Percentiles rank a stretch among this genome's conserved stretches.
phyloP scores from a whole-genome alignment of 139 green algal species.

The Chlamydomonas urium region DNA sequence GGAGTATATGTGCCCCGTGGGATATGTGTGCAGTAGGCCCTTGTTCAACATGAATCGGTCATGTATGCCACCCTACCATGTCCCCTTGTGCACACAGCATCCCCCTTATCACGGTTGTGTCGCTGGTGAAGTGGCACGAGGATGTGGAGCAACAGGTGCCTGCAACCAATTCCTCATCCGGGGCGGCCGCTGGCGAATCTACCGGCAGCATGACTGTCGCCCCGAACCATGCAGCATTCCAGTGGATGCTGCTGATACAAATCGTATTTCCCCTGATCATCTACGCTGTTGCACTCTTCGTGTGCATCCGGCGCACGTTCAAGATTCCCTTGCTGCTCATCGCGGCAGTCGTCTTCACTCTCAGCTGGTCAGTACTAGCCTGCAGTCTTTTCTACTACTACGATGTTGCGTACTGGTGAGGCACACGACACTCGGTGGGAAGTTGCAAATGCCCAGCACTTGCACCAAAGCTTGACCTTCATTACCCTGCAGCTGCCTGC shows the following conservation, averaged over 20 bases:
- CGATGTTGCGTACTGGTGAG: slow-evolving; percentile 6
- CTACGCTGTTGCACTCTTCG: slow-evolving; percentile 10
- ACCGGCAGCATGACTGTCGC: not conserved
- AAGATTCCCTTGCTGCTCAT: not conserved
- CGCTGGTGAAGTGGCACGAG: not conserved
- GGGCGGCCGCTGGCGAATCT: not conserved
- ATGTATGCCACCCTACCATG: not conserved
- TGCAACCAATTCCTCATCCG: not conserved
- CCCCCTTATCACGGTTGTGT: not conserved
- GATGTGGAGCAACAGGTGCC: not conserved
- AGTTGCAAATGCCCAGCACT: no score
- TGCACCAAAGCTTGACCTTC: no score
- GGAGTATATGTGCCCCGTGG: not conserved
- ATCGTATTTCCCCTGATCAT: slow-evolving; percentile 9
- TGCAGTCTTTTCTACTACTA: slow-evolving; percentile 5
- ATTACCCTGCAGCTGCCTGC: no score
- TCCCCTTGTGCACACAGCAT: not conserved
- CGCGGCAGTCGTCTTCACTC: not conserved
- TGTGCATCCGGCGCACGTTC: slow-evolving; percentile 10
- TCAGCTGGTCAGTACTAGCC: not conserved
- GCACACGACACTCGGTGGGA: no score
- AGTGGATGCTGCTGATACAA: slow-evolving; percentile 10
- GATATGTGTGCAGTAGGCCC: not conserved
- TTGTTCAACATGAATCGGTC: not conserved
- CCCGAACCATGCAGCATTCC: not conserved